Evolutionary conservation across 768 basidiomycete genomes (phyloP).

Genomic region (Tricholomella constricta): DNA sequence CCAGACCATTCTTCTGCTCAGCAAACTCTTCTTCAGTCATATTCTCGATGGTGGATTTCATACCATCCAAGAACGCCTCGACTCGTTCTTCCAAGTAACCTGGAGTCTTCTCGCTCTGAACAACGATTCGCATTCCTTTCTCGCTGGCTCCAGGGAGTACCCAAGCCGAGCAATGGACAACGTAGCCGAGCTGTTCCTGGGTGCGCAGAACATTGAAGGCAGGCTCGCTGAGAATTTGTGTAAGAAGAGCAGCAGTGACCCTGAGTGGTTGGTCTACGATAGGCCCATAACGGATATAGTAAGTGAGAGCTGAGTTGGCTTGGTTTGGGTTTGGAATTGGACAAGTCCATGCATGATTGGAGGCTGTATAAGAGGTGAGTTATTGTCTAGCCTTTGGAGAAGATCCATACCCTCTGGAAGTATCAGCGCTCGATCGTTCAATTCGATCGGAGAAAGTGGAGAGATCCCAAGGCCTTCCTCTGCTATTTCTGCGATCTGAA

Average conservation of each 20-base stretch:
- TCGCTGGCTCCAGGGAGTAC: slow-evolving; percentile 63
- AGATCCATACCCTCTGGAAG: slow-evolving; percentile 61
- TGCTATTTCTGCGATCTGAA: slow-evolving; percentile 66
- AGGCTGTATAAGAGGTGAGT: slow-evolving; percentile 44
- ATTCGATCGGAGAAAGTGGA: slow-evolving; percentile 54
- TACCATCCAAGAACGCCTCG: slow-evolving; percentile 80
- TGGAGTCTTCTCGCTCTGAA: slow-evolving; percentile 87
- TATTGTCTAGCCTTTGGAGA: background rate
- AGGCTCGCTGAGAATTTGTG: slow-evolving; percentile 88
- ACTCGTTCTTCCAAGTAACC: slow-evolving; percentile 84
- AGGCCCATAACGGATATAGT: slow-evolving; percentile 81
- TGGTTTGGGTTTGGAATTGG: slow-evolving; percentile 82
- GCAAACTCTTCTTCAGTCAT: slow-evolving; percentile 76
- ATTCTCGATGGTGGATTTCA: slow-evolving; percentile 65
- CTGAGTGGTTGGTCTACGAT: slow-evolving; percentile 63
- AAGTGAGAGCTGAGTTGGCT: slow-evolving; percentile 83
- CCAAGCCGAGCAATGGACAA: slow-evolving; percentile 69
- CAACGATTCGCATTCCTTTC: slow-evolving; percentile 76
- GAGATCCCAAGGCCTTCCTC: slow-evolving; percentile 65
- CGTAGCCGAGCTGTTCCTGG: slow-evolving; percentile 93
- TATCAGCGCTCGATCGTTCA: slow-evolving; percentile 60
- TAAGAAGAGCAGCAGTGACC: slow-evolving; percentile 69
- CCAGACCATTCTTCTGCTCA: slow-evolving; percentile 75
- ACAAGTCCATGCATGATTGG: slow-evolving; percentile 65
- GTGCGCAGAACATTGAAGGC: slow-evolving; percentile 90